Evolutionary conservation across 2,329 filamentous ascomycete genomes (phyloP).

Genomic region (Dryadomyces sulphureus): DNA sequence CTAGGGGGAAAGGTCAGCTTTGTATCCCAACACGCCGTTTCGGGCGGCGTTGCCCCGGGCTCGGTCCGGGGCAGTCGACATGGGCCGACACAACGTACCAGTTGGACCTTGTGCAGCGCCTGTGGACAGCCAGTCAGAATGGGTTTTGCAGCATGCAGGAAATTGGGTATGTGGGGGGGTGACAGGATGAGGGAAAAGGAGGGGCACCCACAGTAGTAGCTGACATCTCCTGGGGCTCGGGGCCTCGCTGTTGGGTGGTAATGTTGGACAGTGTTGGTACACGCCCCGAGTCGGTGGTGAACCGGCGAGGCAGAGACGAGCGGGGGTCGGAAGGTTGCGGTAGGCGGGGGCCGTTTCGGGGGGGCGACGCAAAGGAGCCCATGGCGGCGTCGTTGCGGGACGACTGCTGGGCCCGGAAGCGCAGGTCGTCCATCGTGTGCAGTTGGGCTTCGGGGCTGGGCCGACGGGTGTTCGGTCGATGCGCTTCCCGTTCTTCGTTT

Average conservation of each 20-base stretch:
- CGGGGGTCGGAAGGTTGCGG: conserved; percentile 53
- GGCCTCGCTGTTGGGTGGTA: conserved; percentile 29
- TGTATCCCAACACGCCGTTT: too few relatives aligned
- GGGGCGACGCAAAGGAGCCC: conserved; percentile 59
- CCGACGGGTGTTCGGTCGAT: not conserved
- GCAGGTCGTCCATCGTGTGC: conserved; percentile 75
- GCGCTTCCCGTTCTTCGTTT: not conserved
- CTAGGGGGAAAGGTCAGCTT: conserved; percentile 26
- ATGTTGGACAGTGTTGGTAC: conserved; percentile 60
- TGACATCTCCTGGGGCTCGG: conserved; percentile 36
- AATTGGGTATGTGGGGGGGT: not conserved
- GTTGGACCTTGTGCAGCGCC: conserved; percentile 59
- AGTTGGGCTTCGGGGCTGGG: not conserved
- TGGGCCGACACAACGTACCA: conserved; percentile 40
- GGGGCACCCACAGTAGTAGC: conserved; percentile 16
- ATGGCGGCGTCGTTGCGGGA: conserved; percentile 63
- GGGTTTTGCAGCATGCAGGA: not conserved
- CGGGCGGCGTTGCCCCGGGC: too few relatives aligned
- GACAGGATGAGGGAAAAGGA: not conserved
- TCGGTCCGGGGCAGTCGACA: not conserved
- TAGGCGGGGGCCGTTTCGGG: conserved; percentile 52
- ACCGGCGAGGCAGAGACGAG: conserved; percentile 71
- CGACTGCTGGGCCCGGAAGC: conserved; percentile 64
- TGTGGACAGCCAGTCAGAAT: conserved; percentile 17
- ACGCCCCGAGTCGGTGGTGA: conserved; percentile 82